Percentiles rank a stretch among this genome's conserved stretches.
These are phyloP conservation scores for Chaetomium tenue DNA, from an alignment of 495 filamentous ascomycete species.

Conservation along the genomic window DNA sequence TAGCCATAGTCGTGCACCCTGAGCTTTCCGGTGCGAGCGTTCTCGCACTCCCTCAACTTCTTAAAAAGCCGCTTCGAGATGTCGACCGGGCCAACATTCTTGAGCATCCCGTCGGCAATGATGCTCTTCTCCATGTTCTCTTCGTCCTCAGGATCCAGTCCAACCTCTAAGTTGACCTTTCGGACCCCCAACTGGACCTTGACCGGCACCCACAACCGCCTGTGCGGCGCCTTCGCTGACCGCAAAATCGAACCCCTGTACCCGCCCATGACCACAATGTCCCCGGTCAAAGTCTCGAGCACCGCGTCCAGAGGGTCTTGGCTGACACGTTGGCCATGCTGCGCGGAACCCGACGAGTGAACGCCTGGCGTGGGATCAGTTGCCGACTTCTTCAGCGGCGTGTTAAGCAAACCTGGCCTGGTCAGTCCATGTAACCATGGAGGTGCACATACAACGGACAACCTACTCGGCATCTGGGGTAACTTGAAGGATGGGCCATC, in stretches of 20 bases:
- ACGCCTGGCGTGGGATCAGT: slow-evolving; percentile 19
- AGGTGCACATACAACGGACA: slow-evolving; percentile 34
- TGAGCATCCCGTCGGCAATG: slow-evolving; percentile 79
- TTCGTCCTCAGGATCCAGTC: slow-evolving; percentile 78
- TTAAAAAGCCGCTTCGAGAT: slow-evolving; percentile 81
- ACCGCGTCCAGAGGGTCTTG: slow-evolving; percentile 58
- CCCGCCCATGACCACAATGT: slow-evolving; percentile 85
- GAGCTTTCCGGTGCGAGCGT: slow-evolving; percentile 65
- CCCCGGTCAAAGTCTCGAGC: slow-evolving; percentile 69
- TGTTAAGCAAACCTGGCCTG: slow-evolving; percentile 35
- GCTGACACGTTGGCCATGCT: slow-evolving; percentile 25
- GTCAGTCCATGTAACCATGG: slow-evolving; percentile 25
- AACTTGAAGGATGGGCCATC: slow-evolving; percentile 71
- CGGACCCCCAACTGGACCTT: slow-evolving; percentile 91
- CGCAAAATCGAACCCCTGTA: slow-evolving; percentile 87
- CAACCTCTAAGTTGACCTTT: slow-evolving; percentile 89
- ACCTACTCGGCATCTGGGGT: slow-evolving; percentile 59
- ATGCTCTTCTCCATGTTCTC: slow-evolving; percentile 79
- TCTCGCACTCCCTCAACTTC: slow-evolving; percentile 68
- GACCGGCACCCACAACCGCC: slow-evolving; percentile 89
- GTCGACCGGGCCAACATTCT: slow-evolving; percentile 88
- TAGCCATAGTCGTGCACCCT: slow-evolving; percentile 90
- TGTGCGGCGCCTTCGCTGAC: slow-evolving; percentile 75
- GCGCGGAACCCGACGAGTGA: slow-evolving; percentile 16
- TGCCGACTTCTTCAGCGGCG: slow-evolving; percentile 39